Conservation (phyloP, 257 asterid species). For the Solanum tarijense region DNA sequence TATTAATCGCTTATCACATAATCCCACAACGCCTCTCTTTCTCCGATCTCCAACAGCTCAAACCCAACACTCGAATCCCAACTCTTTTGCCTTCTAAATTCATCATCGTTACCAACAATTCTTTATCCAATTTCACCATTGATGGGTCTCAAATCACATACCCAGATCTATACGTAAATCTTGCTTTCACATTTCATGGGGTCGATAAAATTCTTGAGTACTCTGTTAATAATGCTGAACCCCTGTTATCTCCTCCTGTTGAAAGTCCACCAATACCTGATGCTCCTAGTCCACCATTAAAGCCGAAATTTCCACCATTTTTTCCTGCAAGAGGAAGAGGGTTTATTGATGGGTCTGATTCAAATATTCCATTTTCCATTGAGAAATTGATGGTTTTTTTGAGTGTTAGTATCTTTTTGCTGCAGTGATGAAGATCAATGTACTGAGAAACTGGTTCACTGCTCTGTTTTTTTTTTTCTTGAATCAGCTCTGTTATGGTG, state of each 20-base stretch:
- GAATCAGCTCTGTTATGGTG: neutral
- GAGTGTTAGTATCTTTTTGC: neutral
- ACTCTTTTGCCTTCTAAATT: slow-evolving; percentile 43
- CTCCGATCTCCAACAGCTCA: slow-evolving; percentile 26
- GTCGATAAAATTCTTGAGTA: slow-evolving; percentile 40
- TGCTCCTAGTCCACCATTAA: neutral
- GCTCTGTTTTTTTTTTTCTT: neutral
- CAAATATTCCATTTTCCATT: neutral
- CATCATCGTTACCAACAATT: slow-evolving; percentile 45
- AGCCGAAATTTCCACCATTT: neutral
- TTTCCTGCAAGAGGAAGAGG: neutral
- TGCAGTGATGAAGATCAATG: neutral
- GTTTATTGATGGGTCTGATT: neutral
- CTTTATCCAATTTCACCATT: slow-evolving; percentile 31
- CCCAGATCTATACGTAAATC: slow-evolving; percentile 27
- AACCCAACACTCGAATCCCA: slow-evolving; percentile 34
- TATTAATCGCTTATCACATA: slow-evolving; percentile 47
- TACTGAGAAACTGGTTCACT: neutral
- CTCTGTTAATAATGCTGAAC: slow-evolving; percentile 15
- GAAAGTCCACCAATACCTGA: neutral
- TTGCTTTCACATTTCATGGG: slow-evolving; percentile 52
- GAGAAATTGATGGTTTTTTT: neutral
- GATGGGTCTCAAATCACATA: slow-evolving; percentile 41
- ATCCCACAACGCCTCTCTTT: slow-evolving; percentile 63
- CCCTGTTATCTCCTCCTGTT: neutral